These are phyloP conservation scores for Malassezia restricta DNA, from an alignment of 1,284 basidiomycete genomes.

Conservation along the genomic window DNA sequence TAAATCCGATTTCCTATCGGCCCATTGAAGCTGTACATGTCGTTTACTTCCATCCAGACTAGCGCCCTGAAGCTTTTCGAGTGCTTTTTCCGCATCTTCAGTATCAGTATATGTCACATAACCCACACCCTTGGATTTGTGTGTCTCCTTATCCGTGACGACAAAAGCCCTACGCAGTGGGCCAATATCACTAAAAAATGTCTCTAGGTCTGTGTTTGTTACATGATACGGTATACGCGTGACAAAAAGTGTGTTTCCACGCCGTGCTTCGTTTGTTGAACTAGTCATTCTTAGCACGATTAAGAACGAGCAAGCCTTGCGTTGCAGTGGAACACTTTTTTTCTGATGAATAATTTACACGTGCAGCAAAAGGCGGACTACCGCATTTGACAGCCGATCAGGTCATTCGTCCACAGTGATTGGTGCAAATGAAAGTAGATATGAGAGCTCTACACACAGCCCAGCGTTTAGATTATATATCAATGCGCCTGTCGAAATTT, in stretches of 20 bases:
- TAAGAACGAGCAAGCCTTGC: no score
- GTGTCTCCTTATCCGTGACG: constrained; percentile 64
- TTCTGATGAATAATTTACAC: no score
- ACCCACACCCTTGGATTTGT: constrained; percentile 88
- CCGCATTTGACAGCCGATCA: no score
- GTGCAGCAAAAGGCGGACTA: no score
- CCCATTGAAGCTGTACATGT: constrained; percentile 34
- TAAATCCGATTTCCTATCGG: constrained; percentile 26
- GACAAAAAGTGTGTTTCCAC: constrained; percentile 44
- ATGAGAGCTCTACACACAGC: no score
- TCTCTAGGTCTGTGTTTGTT: constrained; percentile 77
- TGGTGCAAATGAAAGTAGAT: no score
- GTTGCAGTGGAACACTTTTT: no score
- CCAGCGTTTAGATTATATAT: no score
- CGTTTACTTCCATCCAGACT: constrained; percentile 33
- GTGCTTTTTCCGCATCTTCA: constrained; percentile 60
- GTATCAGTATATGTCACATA: constrained; percentile 84
- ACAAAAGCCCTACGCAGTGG: constrained; percentile 89
- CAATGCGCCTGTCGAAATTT: no score
- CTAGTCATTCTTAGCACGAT: not conserved
- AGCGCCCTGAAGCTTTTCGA: constrained; percentile 36
- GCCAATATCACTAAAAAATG: constrained; percentile 86
- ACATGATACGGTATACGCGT: constrained; percentile 66
- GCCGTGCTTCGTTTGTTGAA: not conserved
- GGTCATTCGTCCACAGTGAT: no score